Conservation (phyloP, 23 red algal genomes). For the Chondrus crispus region DNA sequence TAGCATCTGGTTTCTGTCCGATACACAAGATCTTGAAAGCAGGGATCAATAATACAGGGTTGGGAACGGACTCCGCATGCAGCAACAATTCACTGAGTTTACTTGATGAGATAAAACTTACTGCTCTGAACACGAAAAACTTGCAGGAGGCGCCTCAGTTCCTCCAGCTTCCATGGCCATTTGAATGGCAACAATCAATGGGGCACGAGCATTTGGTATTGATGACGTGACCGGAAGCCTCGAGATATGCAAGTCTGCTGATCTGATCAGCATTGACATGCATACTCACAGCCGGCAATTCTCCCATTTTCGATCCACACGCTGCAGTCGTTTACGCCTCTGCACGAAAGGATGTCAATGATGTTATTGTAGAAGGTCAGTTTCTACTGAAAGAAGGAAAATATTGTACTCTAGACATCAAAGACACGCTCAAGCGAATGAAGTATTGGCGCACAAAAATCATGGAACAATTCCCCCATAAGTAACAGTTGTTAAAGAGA, state of each 20-base stretch:
- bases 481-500: no score
- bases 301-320: conserved; percentile 71
- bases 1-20: conserved; percentile 88
- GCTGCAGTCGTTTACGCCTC: conserved; percentile 85
- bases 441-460: conserved; percentile 36
- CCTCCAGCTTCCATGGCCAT: conserved; percentile 68
- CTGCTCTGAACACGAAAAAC: conserved; percentile 76
- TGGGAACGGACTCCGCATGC: conserved; percentile 91
- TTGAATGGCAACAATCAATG: conserved; percentile 90
- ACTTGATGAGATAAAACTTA: conserved; percentile 72
- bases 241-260: conserved; percentile 77
- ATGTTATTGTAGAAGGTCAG: conserved; percentile 84
- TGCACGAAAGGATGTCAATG: conserved; percentile 71
- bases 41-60: conserved; percentile 87
- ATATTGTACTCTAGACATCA: conserved; percentile 45
- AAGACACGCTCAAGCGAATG: conserved; percentile 28
- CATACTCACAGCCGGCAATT: conserved; percentile 56
- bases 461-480: conserved; percentile 39
- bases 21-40: conserved; percentile 70
- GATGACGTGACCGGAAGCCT: conserved; percentile 74
- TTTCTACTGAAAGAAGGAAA: conserved; percentile 60
- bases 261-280: conserved; percentile 80
- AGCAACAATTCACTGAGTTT: conserved; percentile 95
- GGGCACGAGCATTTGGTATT: conserved; percentile 79
- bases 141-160: conserved; percentile 50